Evolutionary conservation across 306 rosid genomes (phyloP).

Genomic region (Inga oerstediana): DNA sequence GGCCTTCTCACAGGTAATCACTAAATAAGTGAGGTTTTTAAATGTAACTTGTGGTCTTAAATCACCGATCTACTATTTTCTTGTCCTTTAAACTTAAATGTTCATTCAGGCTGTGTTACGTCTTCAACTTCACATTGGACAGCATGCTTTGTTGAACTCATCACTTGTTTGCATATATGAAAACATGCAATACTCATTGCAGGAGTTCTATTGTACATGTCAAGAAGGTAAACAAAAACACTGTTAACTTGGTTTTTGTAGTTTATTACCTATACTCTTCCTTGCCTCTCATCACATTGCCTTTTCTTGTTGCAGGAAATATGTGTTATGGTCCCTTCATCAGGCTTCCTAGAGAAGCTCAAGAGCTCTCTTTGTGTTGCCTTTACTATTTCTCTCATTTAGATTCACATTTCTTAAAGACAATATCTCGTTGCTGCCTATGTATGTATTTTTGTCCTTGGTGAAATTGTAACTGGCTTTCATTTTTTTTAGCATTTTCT

Average conservation of each 20-base stretch:
- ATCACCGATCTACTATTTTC: constrained; percentile 15
- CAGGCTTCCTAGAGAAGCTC: constrained; percentile 73
- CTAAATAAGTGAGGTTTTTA: constrained; percentile 24
- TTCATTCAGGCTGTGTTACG: constrained; percentile 61
- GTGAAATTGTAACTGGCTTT: constrained; percentile 16
- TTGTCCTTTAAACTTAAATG: constrained; percentile 22
- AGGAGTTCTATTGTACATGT: constrained; percentile 49
- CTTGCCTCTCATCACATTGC: constrained; percentile 28
- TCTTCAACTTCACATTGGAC: constrained; percentile 74
- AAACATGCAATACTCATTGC: constrained; percentile 57
- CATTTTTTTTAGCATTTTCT: not conserved
- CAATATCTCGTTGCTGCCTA: constrained; percentile 76
- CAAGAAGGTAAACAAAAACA: constrained; percentile 56
- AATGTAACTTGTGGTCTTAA: constrained; percentile 30
- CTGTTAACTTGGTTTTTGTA: constrained; percentile 18
- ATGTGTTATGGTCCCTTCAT: constrained; percentile 69
- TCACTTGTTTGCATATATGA: constrained; percentile 59
- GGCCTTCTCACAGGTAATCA: constrained; percentile 60
- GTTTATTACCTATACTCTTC: not conserved
- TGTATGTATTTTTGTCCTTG: constrained; percentile 52
- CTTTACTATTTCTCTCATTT: constrained; percentile 68
- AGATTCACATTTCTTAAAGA: constrained; percentile 58
- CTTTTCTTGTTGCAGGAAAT: constrained; percentile 56
- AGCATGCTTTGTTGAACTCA: constrained; percentile 52
- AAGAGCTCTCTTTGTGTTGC: constrained; percentile 78